These are phyloP conservation scores for Debaryomycetaceae sp. DNA, from an alignment of 1,139 yeast genomes.

Conservation along the genomic window DNA sequence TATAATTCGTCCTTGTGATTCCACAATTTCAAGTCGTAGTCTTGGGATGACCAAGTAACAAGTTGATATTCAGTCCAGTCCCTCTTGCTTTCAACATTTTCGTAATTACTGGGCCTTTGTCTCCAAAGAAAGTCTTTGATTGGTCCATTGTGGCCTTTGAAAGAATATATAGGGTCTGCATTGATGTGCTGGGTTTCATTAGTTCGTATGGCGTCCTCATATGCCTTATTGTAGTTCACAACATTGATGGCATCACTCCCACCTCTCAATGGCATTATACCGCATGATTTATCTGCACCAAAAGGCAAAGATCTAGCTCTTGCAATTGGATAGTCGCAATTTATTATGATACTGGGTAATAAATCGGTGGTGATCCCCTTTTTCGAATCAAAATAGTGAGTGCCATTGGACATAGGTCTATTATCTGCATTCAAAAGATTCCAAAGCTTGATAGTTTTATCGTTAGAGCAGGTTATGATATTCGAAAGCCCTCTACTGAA, in stretches of 20 bases:
- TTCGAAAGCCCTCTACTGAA: conserved; percentile 61
- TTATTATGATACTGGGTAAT: conserved; percentile 56
- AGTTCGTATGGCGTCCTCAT: conserved; percentile 32
- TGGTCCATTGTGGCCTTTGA: conserved; percentile 81
- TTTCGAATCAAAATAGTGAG: conserved; percentile 22
- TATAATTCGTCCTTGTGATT: conserved; percentile 61
- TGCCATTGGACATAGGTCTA: conserved; percentile 12
- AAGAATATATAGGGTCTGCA: conserved; percentile 51
- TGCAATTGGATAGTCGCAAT: conserved; percentile 81
- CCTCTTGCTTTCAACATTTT: conserved; percentile 34
- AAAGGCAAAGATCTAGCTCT: conserved; percentile 87
- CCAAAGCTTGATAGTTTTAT: conserved; percentile 86
- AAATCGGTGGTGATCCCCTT: conserved; percentile 7
- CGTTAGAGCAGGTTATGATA: conserved; percentile 81
- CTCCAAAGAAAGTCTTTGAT: conserved; percentile 90
- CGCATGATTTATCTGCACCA: conserved; percentile 73
- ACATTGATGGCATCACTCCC: conserved; percentile 76
- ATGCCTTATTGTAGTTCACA: conserved; percentile 50
- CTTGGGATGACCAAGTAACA: conserved; percentile 88
- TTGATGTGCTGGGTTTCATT: conserved; percentile 25
- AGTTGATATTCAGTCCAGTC: conserved; percentile 82
- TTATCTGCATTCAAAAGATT: conserved; percentile 43
- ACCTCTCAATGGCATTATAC: conserved; percentile 86
- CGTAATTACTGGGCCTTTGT: conserved; percentile 42
- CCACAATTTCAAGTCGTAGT: conserved; percentile 83